phyloP scores from a whole-genome alignment of 2,329 filamentous ascomycete species.

The Aspergillus fumigatiaffinis region DNA sequence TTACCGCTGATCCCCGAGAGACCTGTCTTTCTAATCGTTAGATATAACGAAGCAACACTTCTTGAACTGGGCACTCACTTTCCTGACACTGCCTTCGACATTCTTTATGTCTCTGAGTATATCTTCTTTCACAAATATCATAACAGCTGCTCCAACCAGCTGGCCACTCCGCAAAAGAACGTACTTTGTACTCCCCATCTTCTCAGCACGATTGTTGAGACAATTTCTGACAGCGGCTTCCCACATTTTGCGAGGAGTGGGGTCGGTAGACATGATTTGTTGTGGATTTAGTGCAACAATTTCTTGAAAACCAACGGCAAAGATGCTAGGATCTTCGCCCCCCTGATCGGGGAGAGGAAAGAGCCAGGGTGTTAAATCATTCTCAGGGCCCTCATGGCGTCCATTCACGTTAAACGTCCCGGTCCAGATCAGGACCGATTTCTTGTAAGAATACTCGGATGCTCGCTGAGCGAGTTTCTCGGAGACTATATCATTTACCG shows the following conservation, averaged over 20 bases:
- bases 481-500: slow-evolving; percentile 86
- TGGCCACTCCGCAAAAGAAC: slow-evolving; percentile 88
- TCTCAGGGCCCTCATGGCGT: slow-evolving; percentile 68
- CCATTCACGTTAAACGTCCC: slow-evolving; percentile 97
- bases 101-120: slow-evolving; percentile 83
- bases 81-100: slow-evolving; percentile 93
- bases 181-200: slow-evolving; percentile 69
- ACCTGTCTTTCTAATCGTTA: slow-evolving; percentile 55
- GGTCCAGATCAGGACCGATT: slow-evolving; percentile 73
- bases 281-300: slow-evolving; percentile 97
- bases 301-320: slow-evolving; percentile 92
- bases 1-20: slow-evolving; percentile 97
- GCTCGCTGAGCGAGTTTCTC: slow-evolving; percentile 64
- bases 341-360: slow-evolving; percentile 56
- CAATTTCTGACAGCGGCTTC: slow-evolving; percentile 74
- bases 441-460: slow-evolving; percentile 70
- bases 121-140: slow-evolving; percentile 82
- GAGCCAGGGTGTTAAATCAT: slow-evolving; percentile 83
- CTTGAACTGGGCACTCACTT: slow-evolving; percentile 43
- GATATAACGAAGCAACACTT: slow-evolving; percentile 5
- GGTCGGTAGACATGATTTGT: slow-evolving; percentile 98
- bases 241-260: slow-evolving; percentile 78
- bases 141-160: slow-evolving; percentile 86
- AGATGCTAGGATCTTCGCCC: slow-evolving; percentile 71
- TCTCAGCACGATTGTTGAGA: slow-evolving; percentile 67